Evolutionary conservation across 2,329 filamentous ascomycete species (phyloP), one percentile per base, ranked within the genome.

Genomic region (Calonectria multiphialidica): DNA sequence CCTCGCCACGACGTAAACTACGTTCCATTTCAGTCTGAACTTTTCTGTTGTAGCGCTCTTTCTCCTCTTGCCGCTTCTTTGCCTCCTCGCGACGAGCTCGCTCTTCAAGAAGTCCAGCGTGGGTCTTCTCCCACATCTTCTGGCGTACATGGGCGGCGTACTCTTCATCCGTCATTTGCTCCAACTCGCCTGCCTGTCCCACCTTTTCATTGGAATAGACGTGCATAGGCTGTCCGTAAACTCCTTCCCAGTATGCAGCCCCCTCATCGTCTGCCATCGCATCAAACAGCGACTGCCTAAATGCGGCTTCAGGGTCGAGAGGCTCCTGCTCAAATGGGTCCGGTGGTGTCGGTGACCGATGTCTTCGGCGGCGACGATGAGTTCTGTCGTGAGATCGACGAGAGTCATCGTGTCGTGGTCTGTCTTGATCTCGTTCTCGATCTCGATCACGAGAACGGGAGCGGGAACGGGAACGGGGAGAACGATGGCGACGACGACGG

Each of bases 201-300:
- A 83, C 80, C 7, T 80, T 75, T 62, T 86, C 83, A 30, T 89
- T 87, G 0, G 90, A 82, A 81, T 97, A 98, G 8, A 91, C 90
- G 83, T 98, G 95, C 62, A 98, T 93, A 0, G 97, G 96, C 82
- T 98, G 96, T 1, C 95, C 96, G 84, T 98, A 99, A n/a, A 99
- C 94, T 18, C 91, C 91, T 82, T 98, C 93, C 97, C 97, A 99
- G 86, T 97, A 99, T 9, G 92, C 90, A 2, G 97, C 97, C 57
- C 96, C 97, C 84, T 99, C 97, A 81, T 98, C 96, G 83, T 99
- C 97, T 44, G 95, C 96, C 84, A 99, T 93, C 37, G 97, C 97
- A 83, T 99, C 97, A 85, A 98, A 98, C 6, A 99, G 92, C 0
- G 95, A 98, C 83, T 98, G 95, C 35, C 95, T 93, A 82, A 99